Evolutionary conservation across 2,329 filamentous ascomycete species (phyloP), one percentile per base, ranked within the genome.

Genomic region (Paracoccidioides brasiliensis): DNA sequence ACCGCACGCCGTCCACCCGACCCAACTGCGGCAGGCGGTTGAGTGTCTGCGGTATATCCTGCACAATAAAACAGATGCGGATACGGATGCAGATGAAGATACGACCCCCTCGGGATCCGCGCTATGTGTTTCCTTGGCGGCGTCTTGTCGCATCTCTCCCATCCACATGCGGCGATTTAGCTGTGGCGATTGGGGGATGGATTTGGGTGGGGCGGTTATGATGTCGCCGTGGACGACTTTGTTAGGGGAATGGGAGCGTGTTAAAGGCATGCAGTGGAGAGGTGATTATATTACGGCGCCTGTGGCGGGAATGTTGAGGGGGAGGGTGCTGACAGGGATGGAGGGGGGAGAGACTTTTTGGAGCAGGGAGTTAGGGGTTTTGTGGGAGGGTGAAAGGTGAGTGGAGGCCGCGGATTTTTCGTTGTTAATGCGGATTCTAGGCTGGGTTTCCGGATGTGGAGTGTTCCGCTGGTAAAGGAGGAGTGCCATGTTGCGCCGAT

Each of bases 201-300:
- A 71, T 66, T 52, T 70, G 38, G 65, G 64, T 2, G 79, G 72
- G 0, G 70, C 74, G 0, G 64, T 83, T 32, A 70, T 80, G 0
- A 74, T 81, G 41, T 77, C 74, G 0, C 80, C 81, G 0, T 84
- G 81, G 81, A 65, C 14, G 80, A 81, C 63, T 64, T 65, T 35
- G 67, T 66, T 22, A 22, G 22, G 22, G 1, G 22, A 22, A 22
- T 22, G 22, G 22, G 22, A 22, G 12, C 57, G 60, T 0, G 58
- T 57, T 0, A 61, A 65, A 0, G 67, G 74, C 14, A 61, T 61
- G 2, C 64, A 65, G 3, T 82, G 78, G 78, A 66, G 70, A 3
- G 50, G 55, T 3, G 66, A 72, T 3, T 81, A 78, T 63, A 64
- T 80, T 4, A 71, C 66, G 48, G 62, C 64, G n/a, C 60, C 58